Evolutionary conservation across 768 basidiomycete genomes (phyloP), one percentile per base, ranked within the genome.

Genomic region (Kwoniella sp.): DNA sequence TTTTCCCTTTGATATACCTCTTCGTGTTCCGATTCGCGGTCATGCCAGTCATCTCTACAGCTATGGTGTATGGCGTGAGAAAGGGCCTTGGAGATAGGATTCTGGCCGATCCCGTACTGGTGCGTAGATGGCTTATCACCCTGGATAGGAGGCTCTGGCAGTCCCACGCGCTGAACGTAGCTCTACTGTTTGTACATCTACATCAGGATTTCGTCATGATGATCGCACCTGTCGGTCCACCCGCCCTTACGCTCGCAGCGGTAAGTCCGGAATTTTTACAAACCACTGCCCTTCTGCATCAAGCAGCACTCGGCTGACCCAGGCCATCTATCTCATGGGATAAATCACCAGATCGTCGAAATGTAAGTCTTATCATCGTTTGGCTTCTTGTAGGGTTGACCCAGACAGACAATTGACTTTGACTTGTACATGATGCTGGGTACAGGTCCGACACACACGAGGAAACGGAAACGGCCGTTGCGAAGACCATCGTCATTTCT

Each of bases 171-270:
- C 8, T 51, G 23, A 38, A n/a, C n/a, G 25, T 25, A 41, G 28
- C 37, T 22, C 8, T 12, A 34, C 29, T 41, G 34, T 17, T 28
- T 60, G 30, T n/a, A n/a, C 51, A 12, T 55, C 17, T 37, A 37
- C 13, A 37, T 37, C 66, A 79, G 67, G 79, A 76, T 59, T 79
- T 81, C 48, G 67, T 75, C 9, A 72, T 81, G 58, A 70, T 65
- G 22, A 55, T 79, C 13, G 65, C 70, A 0, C 73, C 77, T 48
- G 76, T 77, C 26, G 80, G 80, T 0, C 80, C 80, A 4, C 77
- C 80, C 1, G 80, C 80, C 2, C 58, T 81, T n/a, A 78, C 78
- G 5, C 67, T 81, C 1, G 73, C 75, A 17, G 79, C 79, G 20
- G 73, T 76, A 37, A 70, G 75, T 73, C 4, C 22, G 25, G n/a